These are phyloP conservation scores for Pulicaria dysenterica DNA, from an alignment of 129 eudicot species.

Conservation along the genomic window DNA sequence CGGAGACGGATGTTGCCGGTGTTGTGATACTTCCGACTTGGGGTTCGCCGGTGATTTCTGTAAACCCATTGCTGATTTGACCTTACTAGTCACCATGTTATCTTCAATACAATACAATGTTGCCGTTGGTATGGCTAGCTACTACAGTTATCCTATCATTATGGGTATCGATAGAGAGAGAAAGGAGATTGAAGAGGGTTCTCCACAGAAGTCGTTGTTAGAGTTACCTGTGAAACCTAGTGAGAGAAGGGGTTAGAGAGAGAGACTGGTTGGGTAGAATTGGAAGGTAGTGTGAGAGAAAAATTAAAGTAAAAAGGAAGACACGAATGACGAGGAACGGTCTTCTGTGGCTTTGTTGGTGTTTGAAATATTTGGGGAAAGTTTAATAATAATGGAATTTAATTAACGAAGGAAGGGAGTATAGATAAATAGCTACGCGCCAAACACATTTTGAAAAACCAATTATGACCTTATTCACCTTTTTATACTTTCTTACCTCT, in stretches of 20 bases:
- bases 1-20: constrained; percentile 8
- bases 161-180: constrained; percentile 13
- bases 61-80: constrained; percentile 74
- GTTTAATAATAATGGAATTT: constrained; percentile 26
- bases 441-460: constrained; percentile 18
- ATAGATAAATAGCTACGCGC: constrained; percentile 32
- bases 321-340: constrained; percentile 75
- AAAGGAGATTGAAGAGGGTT: constrained; percentile 14
- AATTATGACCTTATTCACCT: constrained; percentile 5
- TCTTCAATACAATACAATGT: neutral
- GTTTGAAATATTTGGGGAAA: constrained; percentile 41
- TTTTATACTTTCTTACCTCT: too few species aligned
- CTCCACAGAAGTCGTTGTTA: constrained; percentile 41
- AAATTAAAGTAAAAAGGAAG: constrained; percentile 12
- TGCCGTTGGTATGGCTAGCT: too few species aligned
- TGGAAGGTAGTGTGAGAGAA: constrained; percentile 24
- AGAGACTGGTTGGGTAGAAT: constrained; percentile 8
- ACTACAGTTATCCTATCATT: constrained; percentile 18
- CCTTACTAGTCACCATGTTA: constrained; percentile 86
- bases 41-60: constrained; percentile 53
- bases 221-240: constrained; percentile 27
- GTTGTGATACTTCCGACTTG: constrained; percentile 26
- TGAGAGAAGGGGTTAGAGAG: constrained; percentile 11
- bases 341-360: constrained; percentile 42
- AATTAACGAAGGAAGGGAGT: neutral